These are phyloP conservation scores for Phialophora expanda DNA, from an alignment of 2,329 filamentous ascomycete species.

Conservation along the genomic window DNA sequence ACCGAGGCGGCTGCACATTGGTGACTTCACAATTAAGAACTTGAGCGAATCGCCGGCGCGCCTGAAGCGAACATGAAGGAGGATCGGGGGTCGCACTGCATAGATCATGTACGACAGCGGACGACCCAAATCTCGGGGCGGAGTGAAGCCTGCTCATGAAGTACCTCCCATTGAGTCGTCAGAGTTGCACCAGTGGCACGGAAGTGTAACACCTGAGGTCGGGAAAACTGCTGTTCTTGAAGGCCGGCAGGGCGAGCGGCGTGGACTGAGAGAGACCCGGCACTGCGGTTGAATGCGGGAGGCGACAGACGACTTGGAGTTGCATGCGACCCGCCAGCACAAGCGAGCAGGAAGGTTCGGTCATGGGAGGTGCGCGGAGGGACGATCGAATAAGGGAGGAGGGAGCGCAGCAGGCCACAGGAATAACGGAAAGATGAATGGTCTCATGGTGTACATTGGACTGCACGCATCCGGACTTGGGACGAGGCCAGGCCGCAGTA, in stretches of 20 bases:
- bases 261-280: constrained; percentile 23
- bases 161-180: background rate
- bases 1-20: constrained; percentile 8
- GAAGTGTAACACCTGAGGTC: constrained; percentile 13
- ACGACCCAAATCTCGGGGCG: constrained; percentile 33
- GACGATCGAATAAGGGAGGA: background rate
- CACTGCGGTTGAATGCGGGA: constrained; percentile 22
- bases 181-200: constrained; percentile 11
- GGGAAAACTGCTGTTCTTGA: constrained; percentile 24
- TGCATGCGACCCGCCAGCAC: constrained; percentile 11
- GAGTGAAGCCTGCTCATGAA: constrained; percentile 10
- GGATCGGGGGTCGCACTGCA: constrained; percentile 12
- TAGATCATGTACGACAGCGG: constrained; percentile 20
- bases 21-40: background rate
- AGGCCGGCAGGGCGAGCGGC: constrained; percentile 2
- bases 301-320: constrained; percentile 18
- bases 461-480: background rate
- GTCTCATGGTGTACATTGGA: background rate
- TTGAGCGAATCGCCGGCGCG: background rate
- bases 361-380: constrained; percentile 3
- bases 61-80: constrained; percentile 11
- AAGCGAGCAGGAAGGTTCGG: constrained; percentile 6
- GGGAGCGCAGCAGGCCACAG: background rate
- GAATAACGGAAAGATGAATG: background rate
- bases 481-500: background rate